These are phyloP conservation scores for Neurospora pannonica DNA, from an alignment of 495 filamentous ascomycete species.

Conservation along the genomic window DNA sequence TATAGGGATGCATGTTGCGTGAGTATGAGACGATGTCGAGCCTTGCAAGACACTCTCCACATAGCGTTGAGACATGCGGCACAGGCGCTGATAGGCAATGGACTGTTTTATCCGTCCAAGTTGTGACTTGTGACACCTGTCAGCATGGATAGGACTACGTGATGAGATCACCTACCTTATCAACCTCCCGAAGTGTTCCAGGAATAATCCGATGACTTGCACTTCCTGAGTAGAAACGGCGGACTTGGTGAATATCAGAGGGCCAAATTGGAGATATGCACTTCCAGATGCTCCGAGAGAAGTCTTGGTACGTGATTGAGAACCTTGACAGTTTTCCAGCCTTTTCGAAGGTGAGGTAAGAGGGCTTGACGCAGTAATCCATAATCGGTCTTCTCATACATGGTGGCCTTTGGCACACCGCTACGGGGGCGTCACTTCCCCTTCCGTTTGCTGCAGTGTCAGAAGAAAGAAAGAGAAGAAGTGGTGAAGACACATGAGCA, in stretches of 20 bases:
- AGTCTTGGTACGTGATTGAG: background rate
- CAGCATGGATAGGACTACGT: background rate
- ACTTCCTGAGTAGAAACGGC: background rate
- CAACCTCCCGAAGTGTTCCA: background rate
- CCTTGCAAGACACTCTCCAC: background rate
- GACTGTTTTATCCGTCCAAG: background rate
- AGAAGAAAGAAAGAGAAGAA: background rate
- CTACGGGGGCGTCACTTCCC: background rate
- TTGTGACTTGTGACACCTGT: background rate
- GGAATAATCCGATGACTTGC: background rate
- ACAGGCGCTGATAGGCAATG: background rate
- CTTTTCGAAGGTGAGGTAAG: background rate
- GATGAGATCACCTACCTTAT: background rate
- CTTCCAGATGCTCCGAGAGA: background rate
- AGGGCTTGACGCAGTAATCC: background rate
- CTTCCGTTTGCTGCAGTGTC: background rate
- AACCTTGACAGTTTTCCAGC: background rate
- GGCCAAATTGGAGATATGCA: background rate
- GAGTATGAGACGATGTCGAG: background rate
- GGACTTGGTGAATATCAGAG: background rate
- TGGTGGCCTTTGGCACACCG: background rate
- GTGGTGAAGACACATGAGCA: background rate
- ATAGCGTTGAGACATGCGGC: background rate
- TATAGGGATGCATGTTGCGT: background rate
- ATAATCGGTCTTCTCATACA: background rate